Conservation (phyloP, 805 yeast genomes). For the Yarrowia osloensis region DNA sequence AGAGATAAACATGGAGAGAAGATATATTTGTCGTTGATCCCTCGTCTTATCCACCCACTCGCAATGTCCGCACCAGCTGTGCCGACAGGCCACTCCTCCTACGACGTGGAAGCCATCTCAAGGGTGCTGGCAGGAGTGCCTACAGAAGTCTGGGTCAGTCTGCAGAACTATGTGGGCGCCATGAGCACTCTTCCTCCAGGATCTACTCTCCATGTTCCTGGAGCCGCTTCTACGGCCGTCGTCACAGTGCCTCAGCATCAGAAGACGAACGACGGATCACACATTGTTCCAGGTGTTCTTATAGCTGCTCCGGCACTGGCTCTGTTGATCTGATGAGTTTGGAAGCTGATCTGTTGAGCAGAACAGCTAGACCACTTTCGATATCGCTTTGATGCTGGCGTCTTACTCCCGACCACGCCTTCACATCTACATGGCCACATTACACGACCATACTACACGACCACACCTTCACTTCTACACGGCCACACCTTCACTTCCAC, state of each 20-base stretch:
- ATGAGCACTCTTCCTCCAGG: neutral
- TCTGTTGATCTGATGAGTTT: no score
- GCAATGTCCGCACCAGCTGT: neutral
- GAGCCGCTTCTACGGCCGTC: neutral
- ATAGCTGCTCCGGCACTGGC: neutral
- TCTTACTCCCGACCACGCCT: no score
- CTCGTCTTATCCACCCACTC: neutral
- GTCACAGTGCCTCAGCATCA: neutral
- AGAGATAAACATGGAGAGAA: neutral
- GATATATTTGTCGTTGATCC: neutral
- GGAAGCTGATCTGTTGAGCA: no score
- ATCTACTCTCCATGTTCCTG: neutral
- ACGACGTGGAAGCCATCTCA: neutral
- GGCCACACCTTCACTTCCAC: no score
- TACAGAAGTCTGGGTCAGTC: conserved; percentile 5
- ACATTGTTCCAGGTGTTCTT: neutral
- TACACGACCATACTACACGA: no score
- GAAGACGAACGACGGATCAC: neutral
- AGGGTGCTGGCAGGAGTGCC: neutral
- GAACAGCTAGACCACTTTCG: no score
- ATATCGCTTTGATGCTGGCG: no score
- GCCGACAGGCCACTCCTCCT: neutral
- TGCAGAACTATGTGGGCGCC: neutral
- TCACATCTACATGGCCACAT: no score
- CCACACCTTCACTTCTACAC: no score